Conservation (phyloP, 805 yeast species). For the Hermanozyma aechmeae region DNA sequence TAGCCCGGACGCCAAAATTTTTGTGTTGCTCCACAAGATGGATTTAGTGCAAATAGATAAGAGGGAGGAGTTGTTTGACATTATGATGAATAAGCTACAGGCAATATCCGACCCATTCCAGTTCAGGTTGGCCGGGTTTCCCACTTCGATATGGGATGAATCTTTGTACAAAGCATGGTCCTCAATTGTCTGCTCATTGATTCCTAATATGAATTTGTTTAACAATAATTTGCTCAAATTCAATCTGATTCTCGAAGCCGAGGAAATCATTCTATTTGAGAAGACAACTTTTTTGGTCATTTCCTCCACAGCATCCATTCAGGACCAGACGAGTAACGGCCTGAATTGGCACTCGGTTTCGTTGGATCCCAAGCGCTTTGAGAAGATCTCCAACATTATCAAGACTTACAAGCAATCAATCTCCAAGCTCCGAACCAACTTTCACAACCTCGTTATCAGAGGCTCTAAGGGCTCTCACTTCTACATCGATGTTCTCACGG, state of each 20-base stretch:
- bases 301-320: constrained; percentile 44
- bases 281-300: constrained; percentile 84
- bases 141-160: constrained; percentile 97
- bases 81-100: constrained; percentile 76
- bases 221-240: constrained; percentile 68
- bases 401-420: constrained; percentile 92
- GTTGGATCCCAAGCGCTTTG: constrained; percentile 87
- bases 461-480: constrained; percentile 41
- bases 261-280: constrained; percentile 86
- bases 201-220: constrained; percentile 80
- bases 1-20: constrained; percentile 86
- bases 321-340: constrained; percentile 4
- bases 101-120: constrained; percentile 58
- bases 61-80: constrained; percentile 70
- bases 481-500: constrained; percentile 46
- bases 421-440: constrained; percentile 76
- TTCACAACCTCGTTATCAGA: constrained; percentile 64
- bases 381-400: constrained; percentile 86
- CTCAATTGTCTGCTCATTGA: constrained; percentile 85
- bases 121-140: constrained; percentile 73
- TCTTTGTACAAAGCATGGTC: constrained; percentile 96
- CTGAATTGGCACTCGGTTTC: constrained; percentile 6
- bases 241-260: constrained; percentile 68
- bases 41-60: constrained; percentile 85
- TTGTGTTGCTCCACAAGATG: constrained; percentile 91